Evolutionary conservation across 345 rosid genomes (phyloP), one percentile per base, ranked within the genome.

Genomic region (Salix udensis): DNA sequence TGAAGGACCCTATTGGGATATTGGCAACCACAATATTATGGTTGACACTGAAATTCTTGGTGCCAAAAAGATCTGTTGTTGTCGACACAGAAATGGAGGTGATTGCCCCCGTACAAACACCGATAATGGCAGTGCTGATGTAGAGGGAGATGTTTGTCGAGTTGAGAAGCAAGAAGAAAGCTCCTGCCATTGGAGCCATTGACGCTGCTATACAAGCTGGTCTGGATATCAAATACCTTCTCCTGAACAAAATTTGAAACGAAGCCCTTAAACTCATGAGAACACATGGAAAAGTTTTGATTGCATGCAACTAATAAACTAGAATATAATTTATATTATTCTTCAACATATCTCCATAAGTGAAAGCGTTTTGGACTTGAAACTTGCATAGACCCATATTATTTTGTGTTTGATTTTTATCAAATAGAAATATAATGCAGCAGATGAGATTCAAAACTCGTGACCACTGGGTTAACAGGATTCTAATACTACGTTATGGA

Each of bases 1-100:
- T 8, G 34, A 89, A 91, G 23, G 98, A 91, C 2, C 99, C 99
- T 3, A 96, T 58, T 2, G 99, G 98, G 73, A 96, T 96, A 76
- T 85, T 92, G 1, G 88, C 86, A 8, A 95, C 92, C 61, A 96
- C 83, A 0, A 96, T 77, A 73, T 96, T 96, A 44, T 96, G 99
- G 81, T 96, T 96, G n/a, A 96, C 88, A 9, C 92, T 79, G 68
- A 96, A 93, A 50, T 89, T 81, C 42, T 87, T 85, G 2, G 86
- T 80, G 50, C 99, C 99, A 65, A 96, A 96, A 14, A 96, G 87
- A 74, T 93, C 94, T 0, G 91, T 75, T 2, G 98, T 96, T 76
- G 86, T 84, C 18, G 94, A 72, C 6, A 91, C 96, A 0, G 99
- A 71, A 23, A 93, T 84, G 55, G 98, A 88, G 4, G 91, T 86